phyloP scores from a whole-genome alignment of 345 rosid genomes.

The Triadica sebifera region DNA sequence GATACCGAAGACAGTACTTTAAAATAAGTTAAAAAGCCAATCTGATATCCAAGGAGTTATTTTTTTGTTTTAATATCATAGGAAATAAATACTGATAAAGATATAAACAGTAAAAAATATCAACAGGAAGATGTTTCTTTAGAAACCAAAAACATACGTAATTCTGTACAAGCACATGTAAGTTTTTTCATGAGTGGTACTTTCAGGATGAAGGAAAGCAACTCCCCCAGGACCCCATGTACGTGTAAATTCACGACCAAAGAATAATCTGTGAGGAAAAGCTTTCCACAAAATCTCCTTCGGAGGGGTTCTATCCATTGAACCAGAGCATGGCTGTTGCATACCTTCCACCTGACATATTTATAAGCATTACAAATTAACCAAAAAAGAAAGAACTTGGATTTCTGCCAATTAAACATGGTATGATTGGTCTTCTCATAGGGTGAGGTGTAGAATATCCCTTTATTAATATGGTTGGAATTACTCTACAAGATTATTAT shows the following conservation, averaged over 20 bases:
- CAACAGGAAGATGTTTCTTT: neutral
- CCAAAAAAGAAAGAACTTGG: too few relatives aligned
- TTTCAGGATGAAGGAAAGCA: constrained; percentile 73
- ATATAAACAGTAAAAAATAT: too few relatives aligned
- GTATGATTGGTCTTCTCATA: neutral
- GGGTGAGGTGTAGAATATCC: neutral
- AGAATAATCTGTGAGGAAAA: constrained; percentile 71
- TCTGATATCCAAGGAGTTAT: too few relatives aligned
- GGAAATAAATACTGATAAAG: neutral
- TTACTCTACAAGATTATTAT: too few relatives aligned
- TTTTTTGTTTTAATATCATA: too few relatives aligned
- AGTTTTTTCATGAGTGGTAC: constrained; percentile 41
- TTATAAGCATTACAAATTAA: neutral
- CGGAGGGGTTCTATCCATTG: constrained; percentile 67
- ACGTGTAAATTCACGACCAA: constrained; percentile 58
- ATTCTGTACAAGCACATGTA: constrained; percentile 69
- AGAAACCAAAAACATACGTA: constrained; percentile 47
- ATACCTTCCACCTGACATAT: constrained; percentile 62
- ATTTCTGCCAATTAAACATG: neutral
- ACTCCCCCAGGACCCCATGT: constrained; percentile 87
- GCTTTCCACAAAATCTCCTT: constrained; percentile 70
- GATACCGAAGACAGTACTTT: too few relatives aligned
- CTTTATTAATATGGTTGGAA: too few relatives aligned
- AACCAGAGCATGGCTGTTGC: constrained; percentile 64
- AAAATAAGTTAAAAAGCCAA: neutral